phyloP scores from a whole-genome alignment of 139 green algal species.

The Coccomyxa sp. region DNA sequence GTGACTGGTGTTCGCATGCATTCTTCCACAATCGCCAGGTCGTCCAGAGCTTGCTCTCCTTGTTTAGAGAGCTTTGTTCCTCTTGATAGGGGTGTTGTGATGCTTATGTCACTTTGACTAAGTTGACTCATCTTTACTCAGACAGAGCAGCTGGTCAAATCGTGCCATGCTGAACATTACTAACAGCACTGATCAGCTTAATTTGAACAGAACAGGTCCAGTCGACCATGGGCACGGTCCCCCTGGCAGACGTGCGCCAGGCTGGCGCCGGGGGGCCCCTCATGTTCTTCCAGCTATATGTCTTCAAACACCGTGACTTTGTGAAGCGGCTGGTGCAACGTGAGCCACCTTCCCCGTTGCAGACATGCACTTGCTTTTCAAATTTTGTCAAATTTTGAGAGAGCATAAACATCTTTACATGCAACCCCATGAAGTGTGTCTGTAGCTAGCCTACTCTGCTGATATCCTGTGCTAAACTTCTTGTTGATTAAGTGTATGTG shows the following conservation, averaged over 20 bases:
- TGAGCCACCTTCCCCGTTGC: background rate
- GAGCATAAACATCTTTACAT: no score
- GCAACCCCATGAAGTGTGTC: no score
- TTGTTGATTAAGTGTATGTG: no score
- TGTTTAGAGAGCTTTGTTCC: background rate
- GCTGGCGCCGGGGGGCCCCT: constrained; percentile 20
- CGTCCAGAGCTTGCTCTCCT: background rate
- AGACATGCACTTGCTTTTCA: background rate
- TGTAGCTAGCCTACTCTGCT: no score
- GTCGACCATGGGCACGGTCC: constrained; percentile 69
- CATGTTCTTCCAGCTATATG: constrained; percentile 76
- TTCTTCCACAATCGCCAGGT: background rate
- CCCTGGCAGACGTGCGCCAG: constrained; percentile 44
- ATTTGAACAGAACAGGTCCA: constrained; percentile 30
- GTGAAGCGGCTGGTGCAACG: constrained; percentile 51
- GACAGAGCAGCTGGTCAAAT: no score
- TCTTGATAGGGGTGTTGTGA: background rate
- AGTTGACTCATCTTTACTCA: background rate
- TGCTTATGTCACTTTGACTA: background rate
- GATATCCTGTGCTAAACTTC: no score
- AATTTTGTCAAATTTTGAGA: no score
- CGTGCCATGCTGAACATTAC: no score
- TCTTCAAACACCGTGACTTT: constrained; percentile 56
- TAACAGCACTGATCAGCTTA: no score
- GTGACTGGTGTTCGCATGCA: no score